A percentile compares a stretch with the other conserved stretches of the same genome.
Evolutionary conservation across 2,329 filamentous ascomycete species (phyloP).

Genomic region (Aspergillus viridinutans): DNA sequence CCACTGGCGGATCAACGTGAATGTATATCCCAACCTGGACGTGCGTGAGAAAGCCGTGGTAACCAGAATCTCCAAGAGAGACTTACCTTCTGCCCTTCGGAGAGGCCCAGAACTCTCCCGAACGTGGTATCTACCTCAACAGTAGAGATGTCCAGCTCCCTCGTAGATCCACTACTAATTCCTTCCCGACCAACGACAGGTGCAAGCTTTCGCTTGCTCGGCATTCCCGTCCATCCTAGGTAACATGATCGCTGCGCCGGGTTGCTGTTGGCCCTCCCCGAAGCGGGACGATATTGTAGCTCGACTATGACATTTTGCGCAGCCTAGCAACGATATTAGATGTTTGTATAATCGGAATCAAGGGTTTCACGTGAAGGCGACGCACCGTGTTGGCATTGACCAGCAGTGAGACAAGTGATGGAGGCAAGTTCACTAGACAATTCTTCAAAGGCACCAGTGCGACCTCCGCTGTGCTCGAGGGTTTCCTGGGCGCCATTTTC

Average conservation of each 20-base stretch:
- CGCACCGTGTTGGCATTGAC: conserved; percentile 86
- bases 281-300: conserved; percentile 66
- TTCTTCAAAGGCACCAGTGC: conserved; percentile 84
- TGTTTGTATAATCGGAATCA: conserved; percentile 12
- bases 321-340: conserved; percentile 50
- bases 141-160: conserved; percentile 70
- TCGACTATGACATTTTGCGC: conserved; percentile 97
- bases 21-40: conserved; percentile 58
- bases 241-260: conserved; percentile 67
- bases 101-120: conserved; percentile 69
- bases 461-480: conserved; percentile 71
- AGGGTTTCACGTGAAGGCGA: conserved; percentile 4
- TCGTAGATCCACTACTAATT: conserved; percentile 56
- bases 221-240: conserved; percentile 96
- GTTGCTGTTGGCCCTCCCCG: conserved; percentile 49
- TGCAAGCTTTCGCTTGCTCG: conserved; percentile 77
- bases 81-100: conserved; percentile 74
- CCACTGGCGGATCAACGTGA: conserved; percentile 84
- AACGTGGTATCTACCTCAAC: conserved; percentile 88
- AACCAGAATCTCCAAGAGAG: background rate
- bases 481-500: conserved; percentile 45
- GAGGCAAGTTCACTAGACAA: conserved; percentile 88
- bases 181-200: conserved; percentile 72
- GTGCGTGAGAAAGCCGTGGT: conserved; percentile 34
- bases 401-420: conserved; percentile 76